phyloP scores from a whole-genome alignment of 352 stramenopile genomes.

The Phytophthora ramorum region DNA sequence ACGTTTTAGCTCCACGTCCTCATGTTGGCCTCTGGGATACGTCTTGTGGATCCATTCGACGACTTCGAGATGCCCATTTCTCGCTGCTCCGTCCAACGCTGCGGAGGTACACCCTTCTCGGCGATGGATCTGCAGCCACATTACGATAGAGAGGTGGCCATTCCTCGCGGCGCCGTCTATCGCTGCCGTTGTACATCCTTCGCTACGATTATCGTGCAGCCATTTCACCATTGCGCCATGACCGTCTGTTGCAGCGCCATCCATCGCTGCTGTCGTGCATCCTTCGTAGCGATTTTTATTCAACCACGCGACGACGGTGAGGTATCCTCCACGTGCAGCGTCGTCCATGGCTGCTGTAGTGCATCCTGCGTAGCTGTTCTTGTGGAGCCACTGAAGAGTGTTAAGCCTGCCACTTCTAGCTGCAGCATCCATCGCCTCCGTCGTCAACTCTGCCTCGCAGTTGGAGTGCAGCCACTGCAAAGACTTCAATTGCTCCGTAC shows the following conservation, averaged over 20 bases:
- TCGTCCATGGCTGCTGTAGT: no score
- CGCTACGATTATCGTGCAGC: no score
- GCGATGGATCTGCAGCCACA: conserved; percentile 18
- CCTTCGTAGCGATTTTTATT: no score
- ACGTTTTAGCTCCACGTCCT: not conserved
- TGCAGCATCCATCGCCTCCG: conserved; percentile 5
- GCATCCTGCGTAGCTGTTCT: no score
- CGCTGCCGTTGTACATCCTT: conserved; percentile 18
- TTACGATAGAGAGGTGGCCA: conserved; percentile 12
- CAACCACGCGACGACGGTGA: no score
- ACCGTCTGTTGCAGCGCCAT: no score
- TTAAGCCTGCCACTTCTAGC: not conserved
- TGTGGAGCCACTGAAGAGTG: conserved; percentile 14
- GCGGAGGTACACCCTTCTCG: conserved; percentile 14
- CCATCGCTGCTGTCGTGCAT: no score
- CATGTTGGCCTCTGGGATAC: not conserved
- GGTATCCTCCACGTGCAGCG: no score
- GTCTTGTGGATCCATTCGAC: conserved; percentile 20
- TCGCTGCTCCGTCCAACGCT: conserved; percentile 18
- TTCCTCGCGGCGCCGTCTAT: no score
- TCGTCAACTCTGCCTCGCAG: conserved; percentile 8
- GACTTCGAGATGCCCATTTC: not conserved
- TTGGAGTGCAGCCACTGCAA: conserved; percentile 8
- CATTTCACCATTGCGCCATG: no score
- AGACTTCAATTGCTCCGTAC: not conserved